phyloP scores from a whole-genome alignment of 2,329 filamentous ascomycete species.

The Pseudocercospora fuligena region DNA sequence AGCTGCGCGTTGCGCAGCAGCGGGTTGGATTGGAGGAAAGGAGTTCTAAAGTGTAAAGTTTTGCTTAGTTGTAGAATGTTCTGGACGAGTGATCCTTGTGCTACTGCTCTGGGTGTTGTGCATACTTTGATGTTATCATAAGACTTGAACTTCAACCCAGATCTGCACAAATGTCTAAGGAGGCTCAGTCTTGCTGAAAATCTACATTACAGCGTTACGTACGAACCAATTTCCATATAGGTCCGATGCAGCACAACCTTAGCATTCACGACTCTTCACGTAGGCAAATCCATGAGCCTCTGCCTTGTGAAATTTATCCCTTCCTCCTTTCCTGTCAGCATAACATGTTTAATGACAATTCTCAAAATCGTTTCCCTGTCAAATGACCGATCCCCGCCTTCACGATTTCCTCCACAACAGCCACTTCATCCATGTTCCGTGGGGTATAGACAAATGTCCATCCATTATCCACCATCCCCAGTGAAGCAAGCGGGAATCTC shows the following conservation, averaged over 20 bases:
- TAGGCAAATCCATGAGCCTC: too few species aligned
- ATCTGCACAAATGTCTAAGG: too few species aligned
- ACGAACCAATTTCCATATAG: too few species aligned
- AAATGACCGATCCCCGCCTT: conserved; percentile 23
- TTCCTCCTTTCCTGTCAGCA: too few species aligned
- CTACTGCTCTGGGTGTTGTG: not conserved
- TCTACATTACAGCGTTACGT: too few species aligned
- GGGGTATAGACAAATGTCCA: conserved; percentile 38
- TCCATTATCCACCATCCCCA: conserved; percentile 22
- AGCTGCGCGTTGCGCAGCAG: conserved; percentile 16
- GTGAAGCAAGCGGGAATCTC: conserved; percentile 24
- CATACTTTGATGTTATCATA: not conserved
- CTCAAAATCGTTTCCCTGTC: conserved; percentile 19
- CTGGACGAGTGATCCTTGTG: not conserved
- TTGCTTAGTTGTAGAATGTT: not conserved
- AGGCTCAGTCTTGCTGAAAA: too few species aligned
- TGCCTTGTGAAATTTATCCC: too few species aligned
- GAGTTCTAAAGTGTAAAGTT: conserved; percentile 15
- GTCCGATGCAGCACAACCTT: too few species aligned
- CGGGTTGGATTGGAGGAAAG: conserved; percentile 17
- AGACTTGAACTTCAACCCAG: too few species aligned
- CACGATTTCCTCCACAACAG: conserved; percentile 24
- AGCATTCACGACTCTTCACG: too few species aligned
- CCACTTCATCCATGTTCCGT: conserved; percentile 41
- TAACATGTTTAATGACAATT: not conserved